Percentiles rank a stretch among this genome's conserved stretches.
Conservation (phyloP, 2,329 filamentous ascomycete genomes). For the Diaporthe citri region DNA sequence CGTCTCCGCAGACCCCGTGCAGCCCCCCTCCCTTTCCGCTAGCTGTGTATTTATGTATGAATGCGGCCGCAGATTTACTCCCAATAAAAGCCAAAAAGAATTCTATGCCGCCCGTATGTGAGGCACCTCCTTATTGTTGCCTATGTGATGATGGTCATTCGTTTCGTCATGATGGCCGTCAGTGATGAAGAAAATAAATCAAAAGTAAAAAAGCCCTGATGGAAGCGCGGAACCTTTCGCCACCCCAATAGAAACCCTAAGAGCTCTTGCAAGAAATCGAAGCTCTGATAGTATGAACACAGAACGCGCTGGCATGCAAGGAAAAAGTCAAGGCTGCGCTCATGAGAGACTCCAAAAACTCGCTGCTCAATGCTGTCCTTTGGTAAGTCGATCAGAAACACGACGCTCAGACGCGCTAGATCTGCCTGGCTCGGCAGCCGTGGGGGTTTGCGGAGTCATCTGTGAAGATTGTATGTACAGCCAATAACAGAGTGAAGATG, state of each 20-base stretch:
- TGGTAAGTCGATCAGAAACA: not conserved
- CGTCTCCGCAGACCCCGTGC: not conserved
- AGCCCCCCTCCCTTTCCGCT: not conserved
- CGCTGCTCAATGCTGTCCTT: slow-evolving; percentile 32
- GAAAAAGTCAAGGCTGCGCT: slow-evolving; percentile 18
- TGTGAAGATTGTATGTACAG: slow-evolving; percentile 17
- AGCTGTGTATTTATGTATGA: slow-evolving; percentile 23
- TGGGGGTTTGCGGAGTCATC: not conserved
- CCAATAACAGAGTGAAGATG: slow-evolving; percentile 1
- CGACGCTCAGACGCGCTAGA: not conserved
- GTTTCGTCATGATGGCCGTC: slow-evolving; percentile 36
- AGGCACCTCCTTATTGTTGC: slow-evolving; percentile 27
- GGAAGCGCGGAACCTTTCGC: not conserved
- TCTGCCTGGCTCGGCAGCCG: not conserved
- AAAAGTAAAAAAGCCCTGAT: not conserved
- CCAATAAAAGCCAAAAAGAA: slow-evolving; percentile 12
- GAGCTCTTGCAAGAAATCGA: not conserved
- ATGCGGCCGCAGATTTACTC: slow-evolving; percentile 6
- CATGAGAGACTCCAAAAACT: slow-evolving; percentile 21
- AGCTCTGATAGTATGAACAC: not conserved
- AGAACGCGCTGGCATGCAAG: slow-evolving; percentile 18
- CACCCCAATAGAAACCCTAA: not conserved
- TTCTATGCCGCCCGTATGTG: slow-evolving; percentile 33
- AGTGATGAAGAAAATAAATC: not conserved
- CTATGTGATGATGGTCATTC: slow-evolving; percentile 37